Conservation (phyloP, 2,329 filamentous ascomycete species). For the Ophioceras dolichostomum region DNA sequence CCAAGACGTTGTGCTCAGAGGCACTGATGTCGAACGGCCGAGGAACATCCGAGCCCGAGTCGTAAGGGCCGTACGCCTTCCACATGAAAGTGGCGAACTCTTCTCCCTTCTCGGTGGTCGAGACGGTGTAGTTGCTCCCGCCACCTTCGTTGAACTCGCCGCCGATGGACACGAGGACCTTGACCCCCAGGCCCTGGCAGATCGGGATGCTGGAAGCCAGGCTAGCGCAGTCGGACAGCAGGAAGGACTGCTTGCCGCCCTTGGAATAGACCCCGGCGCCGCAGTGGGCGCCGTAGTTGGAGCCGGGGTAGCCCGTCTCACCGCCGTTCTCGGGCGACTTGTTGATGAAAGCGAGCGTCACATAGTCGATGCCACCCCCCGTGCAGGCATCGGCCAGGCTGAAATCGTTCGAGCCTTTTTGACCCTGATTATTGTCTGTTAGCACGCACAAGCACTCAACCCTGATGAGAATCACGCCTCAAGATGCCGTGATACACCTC, state of each 20-base stretch:
- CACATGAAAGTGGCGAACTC: conserved; percentile 26
- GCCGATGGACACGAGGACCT: conserved; percentile 52
- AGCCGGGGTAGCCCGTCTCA: conserved; percentile 19
- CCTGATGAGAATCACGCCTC: too few species aligned
- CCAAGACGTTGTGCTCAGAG: too few species aligned
- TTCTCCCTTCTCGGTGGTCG: conserved; percentile 13
- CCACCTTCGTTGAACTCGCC: conserved; percentile 25
- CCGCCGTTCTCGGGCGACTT: conserved; percentile 23
- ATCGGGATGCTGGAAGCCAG: conserved; percentile 21
- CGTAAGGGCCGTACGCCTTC: too few species aligned
- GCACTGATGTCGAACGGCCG: too few species aligned
- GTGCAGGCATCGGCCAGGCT: too few species aligned
- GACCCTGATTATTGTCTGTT: too few species aligned
- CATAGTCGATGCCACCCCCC: too few species aligned
- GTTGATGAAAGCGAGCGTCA: conserved; percentile 27
- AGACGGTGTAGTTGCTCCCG: conserved; percentile 21
- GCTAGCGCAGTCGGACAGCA: conserved; percentile 18
- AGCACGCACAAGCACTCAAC: too few species aligned
- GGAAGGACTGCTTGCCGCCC: conserved; percentile 13
- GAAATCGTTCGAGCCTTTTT: too few species aligned
- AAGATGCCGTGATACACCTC: too few species aligned
- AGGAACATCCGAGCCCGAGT: too few species aligned
- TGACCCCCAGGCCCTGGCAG: conserved; percentile 48
- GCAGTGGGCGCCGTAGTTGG: conserved; percentile 26
- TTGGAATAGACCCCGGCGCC: conserved; percentile 16